Conservation (phyloP, 495 filamentous ascomycete genomes). For the Penicillium odoratum region DNA sequence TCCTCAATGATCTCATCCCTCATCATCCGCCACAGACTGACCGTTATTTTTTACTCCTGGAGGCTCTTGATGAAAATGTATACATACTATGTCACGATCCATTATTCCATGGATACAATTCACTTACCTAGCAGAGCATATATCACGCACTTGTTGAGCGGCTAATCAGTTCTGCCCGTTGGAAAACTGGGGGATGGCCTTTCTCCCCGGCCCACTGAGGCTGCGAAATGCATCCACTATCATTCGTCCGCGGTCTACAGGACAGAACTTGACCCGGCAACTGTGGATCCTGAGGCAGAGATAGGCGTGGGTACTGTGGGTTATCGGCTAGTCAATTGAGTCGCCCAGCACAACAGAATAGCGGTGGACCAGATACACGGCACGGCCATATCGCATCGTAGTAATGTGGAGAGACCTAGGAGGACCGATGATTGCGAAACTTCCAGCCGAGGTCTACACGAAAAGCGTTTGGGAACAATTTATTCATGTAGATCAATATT, state of each 20-base stretch:
- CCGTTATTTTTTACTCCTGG: not conserved
- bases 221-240: conserved; percentile 25
- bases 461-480: not conserved
- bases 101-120: not conserved
- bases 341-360: not conserved
- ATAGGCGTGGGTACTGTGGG: conserved; percentile 3
- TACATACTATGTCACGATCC: not conserved
- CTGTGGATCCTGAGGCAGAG: conserved; percentile 15
- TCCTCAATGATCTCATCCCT: conserved; percentile 3
- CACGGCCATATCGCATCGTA: not conserved
- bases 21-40: conserved; percentile 1
- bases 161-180: conserved; percentile 6
- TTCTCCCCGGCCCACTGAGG: conserved; percentile 20
- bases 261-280: conserved; percentile 7
- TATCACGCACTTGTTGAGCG: not conserved
- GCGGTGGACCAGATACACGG: not conserved
- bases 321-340: conserved; percentile 5
- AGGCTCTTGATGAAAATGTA: conserved; percentile 1
- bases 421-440: not conserved
- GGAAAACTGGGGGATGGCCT: conserved; percentile 12
- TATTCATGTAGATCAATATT: not conserved
- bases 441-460: not conserved
- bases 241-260: conserved; percentile 19
- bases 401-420: not conserved
- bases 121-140: not conserved